Evolutionary conservation across 805 yeast genomes (phyloP).

Genomic region (Lachancea meyersii): DNA sequence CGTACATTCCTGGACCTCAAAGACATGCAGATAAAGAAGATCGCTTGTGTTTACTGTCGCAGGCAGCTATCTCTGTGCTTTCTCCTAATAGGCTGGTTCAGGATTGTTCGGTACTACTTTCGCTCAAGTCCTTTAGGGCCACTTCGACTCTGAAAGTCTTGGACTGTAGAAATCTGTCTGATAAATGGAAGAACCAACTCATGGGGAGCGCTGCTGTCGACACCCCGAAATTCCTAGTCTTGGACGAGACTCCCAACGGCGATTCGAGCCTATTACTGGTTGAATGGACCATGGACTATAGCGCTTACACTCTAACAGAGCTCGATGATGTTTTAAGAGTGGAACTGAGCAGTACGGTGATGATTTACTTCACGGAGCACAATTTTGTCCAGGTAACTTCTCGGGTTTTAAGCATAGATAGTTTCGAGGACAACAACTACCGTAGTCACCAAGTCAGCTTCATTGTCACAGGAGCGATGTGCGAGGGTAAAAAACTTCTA

Average conservation of each 20-base stretch:
- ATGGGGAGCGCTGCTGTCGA: not conserved
- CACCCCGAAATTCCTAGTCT: not conserved
- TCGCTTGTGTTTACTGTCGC: constrained; percentile 21
- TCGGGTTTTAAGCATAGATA: constrained; percentile 9
- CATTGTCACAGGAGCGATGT: constrained; percentile 13
- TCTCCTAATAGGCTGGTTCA: not conserved
- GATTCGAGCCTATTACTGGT: not conserved
- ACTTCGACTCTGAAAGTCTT: not conserved
- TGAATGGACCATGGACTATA: not conserved
- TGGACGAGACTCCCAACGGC: not conserved
- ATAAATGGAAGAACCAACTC: constrained; percentile 3
- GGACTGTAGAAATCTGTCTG: not conserved
- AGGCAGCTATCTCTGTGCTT: constrained; percentile 18
- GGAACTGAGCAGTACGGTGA: constrained; percentile 9
- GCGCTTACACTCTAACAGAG: constrained; percentile 6
- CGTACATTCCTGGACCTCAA: not conserved
- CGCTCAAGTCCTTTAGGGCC: not conserved
- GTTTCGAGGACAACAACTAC: constrained; percentile 2
- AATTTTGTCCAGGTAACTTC: constrained; percentile 17
- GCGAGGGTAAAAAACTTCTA: constrained; percentile 9
- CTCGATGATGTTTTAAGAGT: constrained; percentile 18
- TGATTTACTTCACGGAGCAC: constrained; percentile 10
- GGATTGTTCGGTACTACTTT: not conserved
- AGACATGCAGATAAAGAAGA: not conserved
- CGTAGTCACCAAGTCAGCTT: constrained; percentile 8